Percentiles rank a stretch among this genome's conserved stretches.
Conservation (phyloP, 768 basidiomycete genomes). For the Phanerodontia chrysosporium region DNA sequence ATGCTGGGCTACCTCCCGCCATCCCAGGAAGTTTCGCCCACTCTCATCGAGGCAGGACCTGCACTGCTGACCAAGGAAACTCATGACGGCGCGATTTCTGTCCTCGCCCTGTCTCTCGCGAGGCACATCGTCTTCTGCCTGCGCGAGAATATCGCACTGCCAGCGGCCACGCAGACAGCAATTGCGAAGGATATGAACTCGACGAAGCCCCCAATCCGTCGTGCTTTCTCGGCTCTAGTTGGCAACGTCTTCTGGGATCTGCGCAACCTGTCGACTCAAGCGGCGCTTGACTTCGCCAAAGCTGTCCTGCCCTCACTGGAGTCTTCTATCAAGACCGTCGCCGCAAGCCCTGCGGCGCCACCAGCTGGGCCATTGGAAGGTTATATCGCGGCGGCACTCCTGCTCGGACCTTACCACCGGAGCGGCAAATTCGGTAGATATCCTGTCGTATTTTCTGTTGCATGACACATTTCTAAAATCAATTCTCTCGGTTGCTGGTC, state of each 20-base stretch:
- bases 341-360: slow-evolving; percentile 54
- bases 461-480: not conserved
- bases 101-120: slow-evolving; percentile 52
- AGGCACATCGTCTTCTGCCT: slow-evolving; percentile 59
- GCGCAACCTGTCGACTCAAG: slow-evolving; percentile 34
- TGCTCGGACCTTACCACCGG: slow-evolving; percentile 57
- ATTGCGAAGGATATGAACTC: slow-evolving; percentile 72
- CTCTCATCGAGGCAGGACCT: slow-evolving; percentile 37
- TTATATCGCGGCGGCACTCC: slow-evolving; percentile 67
- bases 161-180: slow-evolving; percentile 40
- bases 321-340: slow-evolving; percentile 58
- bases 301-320: slow-evolving; percentile 63
- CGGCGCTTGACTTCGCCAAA: slow-evolving; percentile 48
- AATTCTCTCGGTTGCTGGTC: slow-evolving; percentile 7
- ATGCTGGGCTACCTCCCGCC: slow-evolving; percentile 62
- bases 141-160: slow-evolving; percentile 33
- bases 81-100: slow-evolving; percentile 58
- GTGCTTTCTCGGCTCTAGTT: slow-evolving; percentile 58
- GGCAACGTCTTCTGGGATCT: slow-evolving; percentile 58
- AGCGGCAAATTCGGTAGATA: slow-evolving; percentile 50
- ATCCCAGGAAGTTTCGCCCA: slow-evolving; percentile 44
- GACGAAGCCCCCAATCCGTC: slow-evolving; percentile 57
- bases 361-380: slow-evolving; percentile 76
- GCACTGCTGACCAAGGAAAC: slow-evolving; percentile 67
- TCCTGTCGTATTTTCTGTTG: slow-evolving; percentile 15